phyloP scores from a whole-genome alignment of 108 stramenopile genomes.

The Discostella stelligeroides region DNA sequence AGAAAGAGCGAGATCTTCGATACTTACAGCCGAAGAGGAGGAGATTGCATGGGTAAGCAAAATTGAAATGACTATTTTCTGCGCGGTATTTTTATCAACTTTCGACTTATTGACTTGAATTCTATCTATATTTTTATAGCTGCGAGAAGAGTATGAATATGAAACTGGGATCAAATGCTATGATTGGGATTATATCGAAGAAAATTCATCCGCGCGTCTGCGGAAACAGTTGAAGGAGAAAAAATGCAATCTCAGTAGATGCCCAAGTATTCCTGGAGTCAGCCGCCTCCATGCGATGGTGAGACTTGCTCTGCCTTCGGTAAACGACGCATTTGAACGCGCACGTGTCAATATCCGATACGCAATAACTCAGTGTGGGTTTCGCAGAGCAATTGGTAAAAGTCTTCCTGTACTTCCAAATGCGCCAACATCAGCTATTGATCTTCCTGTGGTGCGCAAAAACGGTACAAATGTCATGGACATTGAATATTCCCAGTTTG shows the following conservation, averaged over 20 bases:
- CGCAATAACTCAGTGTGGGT: conserved; percentile 19
- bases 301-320: conserved; percentile 2
- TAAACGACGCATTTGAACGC: conserved; percentile 21
- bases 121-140: no score
- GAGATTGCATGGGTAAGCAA: conserved; percentile 37
- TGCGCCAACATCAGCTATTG: conserved; percentile 9
- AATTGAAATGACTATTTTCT: neutral
- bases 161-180: conserved; percentile 28
- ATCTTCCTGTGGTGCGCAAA: conserved; percentile 3
- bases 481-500: conserved; percentile 5
- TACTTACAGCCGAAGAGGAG: conserved; percentile 21
- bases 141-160: conserved; percentile 36
- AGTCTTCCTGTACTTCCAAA: conserved; percentile 25
- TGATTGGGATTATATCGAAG: conserved; percentile 47
- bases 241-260: conserved; percentile 12
- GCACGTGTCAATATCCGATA: conserved; percentile 31
- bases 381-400: conserved; percentile 17
- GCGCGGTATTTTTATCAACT: no score
- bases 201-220: conserved; percentile 11
- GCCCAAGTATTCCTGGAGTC: conserved; percentile 22
- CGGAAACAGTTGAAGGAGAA: conserved; percentile 15
- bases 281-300: conserved; percentile 27
- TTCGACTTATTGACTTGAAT: no score
- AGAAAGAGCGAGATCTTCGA: conserved; percentile 7
- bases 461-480: conserved; percentile 24